Conservation (phyloP, 164 flowering plant species). For the Houttuynia cordata region DNA sequence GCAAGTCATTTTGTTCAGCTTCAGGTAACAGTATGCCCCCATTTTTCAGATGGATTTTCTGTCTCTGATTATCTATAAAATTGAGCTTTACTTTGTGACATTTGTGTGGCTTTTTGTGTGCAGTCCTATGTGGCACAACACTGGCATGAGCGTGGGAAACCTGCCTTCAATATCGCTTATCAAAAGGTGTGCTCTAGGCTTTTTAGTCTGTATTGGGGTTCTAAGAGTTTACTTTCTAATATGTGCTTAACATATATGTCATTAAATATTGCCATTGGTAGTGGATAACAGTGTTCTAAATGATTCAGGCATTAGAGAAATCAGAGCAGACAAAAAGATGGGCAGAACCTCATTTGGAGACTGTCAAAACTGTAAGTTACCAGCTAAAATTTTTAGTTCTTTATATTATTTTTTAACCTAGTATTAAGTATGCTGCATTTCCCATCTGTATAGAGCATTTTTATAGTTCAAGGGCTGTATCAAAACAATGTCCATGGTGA, state of each 20-base stretch:
- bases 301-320: slow-evolving; percentile 53
- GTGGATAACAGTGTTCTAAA: neutral
- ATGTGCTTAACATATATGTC: neutral
- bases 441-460: no score
- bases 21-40: slow-evolving; percentile 34
- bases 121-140: slow-evolving; percentile 28
- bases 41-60: neutral
- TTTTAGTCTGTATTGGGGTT: neutral
- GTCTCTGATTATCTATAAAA: neutral
- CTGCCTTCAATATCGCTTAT: slow-evolving; percentile 23
- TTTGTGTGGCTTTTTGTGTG: neutral
- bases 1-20: slow-evolving; percentile 31
- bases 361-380: slow-evolving; percentile 56
- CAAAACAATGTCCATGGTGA: no score
- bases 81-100: neutral
- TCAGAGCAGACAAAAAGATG: slow-evolving; percentile 58
- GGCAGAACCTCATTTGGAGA: slow-evolving; percentile 74
- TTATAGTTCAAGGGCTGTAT: no score
- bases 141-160: slow-evolving; percentile 38
- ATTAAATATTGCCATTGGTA: neutral
- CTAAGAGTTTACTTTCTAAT: no score
- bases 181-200: slow-evolving; percentile 19
- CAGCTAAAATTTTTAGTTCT: neutral
- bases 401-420: no score
- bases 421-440: no score